Conservation (phyloP, 208 protist species). For the Herpetomonas muscarum region DNA sequence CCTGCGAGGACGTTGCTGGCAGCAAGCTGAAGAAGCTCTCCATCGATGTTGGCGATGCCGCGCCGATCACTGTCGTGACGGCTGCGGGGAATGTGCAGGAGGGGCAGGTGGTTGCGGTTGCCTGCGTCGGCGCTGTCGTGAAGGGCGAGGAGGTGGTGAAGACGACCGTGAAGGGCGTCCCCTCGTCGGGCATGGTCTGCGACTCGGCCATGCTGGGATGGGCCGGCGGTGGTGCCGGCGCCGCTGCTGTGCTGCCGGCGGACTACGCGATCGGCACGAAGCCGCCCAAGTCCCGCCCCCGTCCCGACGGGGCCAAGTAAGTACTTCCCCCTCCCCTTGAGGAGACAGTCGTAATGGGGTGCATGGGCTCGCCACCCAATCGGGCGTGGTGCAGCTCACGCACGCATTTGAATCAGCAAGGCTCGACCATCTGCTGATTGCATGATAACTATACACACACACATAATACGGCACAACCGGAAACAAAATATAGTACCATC, state of each 20-base stretch:
- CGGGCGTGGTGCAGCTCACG: too few relatives aligned
- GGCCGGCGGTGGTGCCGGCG: slow-evolving; percentile 59
- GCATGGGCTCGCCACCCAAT: too few relatives aligned
- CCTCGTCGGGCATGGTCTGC: slow-evolving; percentile 74
- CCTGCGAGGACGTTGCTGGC: slow-evolving; percentile 49
- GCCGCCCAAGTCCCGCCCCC: slow-evolving; percentile 38
- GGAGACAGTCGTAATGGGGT: neutral
- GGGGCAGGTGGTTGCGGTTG: slow-evolving; percentile 54
- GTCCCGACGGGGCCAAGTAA: slow-evolving; percentile 24
- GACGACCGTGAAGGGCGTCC: slow-evolving; percentile 62
- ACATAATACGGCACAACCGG: too few relatives aligned
- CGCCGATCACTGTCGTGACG: slow-evolving; percentile 61
- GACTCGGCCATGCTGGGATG: slow-evolving; percentile 79
- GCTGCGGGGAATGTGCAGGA: slow-evolving; percentile 64
- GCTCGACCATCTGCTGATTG: too few relatives aligned
- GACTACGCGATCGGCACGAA: slow-evolving; percentile 24
- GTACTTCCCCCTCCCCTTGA: neutral
- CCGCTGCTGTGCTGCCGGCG: slow-evolving; percentile 49
- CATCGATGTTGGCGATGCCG: slow-evolving; percentile 48
- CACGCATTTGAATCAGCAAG: too few relatives aligned
- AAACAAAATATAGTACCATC: too few relatives aligned
- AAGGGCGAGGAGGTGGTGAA: slow-evolving; percentile 55
- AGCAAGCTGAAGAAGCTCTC: slow-evolving; percentile 65
- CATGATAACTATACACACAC: too few relatives aligned
- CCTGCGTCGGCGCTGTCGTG: slow-evolving; percentile 56